A percentile compares a stretch with the other conserved stretches of the same genome.
These are phyloP conservation scores for Melampsora americana DNA, from an alignment of 1,284 basidiomycete species.

Conservation along the genomic window DNA sequence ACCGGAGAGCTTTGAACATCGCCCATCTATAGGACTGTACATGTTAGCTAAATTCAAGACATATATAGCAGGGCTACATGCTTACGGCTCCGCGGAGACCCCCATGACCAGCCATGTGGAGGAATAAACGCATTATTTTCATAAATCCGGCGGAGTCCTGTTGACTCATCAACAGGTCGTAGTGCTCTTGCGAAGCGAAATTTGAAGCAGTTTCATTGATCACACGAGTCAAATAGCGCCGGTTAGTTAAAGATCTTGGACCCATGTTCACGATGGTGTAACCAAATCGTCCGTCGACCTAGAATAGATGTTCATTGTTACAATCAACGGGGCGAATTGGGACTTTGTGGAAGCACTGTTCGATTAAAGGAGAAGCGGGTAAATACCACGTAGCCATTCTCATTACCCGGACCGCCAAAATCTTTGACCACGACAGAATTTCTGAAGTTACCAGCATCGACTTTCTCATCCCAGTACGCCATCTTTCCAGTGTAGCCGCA, in stretches of 20 bases:
- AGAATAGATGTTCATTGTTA: not conserved
- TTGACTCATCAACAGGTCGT: constrained; percentile 27
- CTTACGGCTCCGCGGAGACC: constrained; percentile 29
- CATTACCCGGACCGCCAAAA: constrained; percentile 38
- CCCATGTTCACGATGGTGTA: constrained; percentile 19
- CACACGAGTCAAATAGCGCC: constrained; percentile 9
- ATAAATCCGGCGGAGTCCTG: constrained; percentile 10
- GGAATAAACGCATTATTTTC: constrained; percentile 15
- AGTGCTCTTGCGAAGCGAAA: constrained; percentile 19
- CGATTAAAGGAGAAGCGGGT: not conserved
- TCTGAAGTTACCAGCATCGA: constrained; percentile 37
- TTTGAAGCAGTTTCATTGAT: constrained; percentile 41
- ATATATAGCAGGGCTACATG: not conserved
- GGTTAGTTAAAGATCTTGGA: constrained; percentile 17
- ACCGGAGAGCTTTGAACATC: constrained; percentile 39
- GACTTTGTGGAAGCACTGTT: not conserved
- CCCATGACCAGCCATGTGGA: constrained; percentile 27
- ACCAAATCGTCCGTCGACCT: constrained; percentile 1
- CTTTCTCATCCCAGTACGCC: constrained; percentile 41
- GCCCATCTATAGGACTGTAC: constrained; percentile 1
- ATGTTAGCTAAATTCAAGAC: not conserved
- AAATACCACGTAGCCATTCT: constrained; percentile 18
- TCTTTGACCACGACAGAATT: constrained; percentile 27
- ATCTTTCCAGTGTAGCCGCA: constrained; percentile 31
- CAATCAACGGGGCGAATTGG: not conserved